These are phyloP conservation scores for Pichia cephalocereana DNA, from an alignment of 805 yeast genomes.

Conservation along the genomic window DNA sequence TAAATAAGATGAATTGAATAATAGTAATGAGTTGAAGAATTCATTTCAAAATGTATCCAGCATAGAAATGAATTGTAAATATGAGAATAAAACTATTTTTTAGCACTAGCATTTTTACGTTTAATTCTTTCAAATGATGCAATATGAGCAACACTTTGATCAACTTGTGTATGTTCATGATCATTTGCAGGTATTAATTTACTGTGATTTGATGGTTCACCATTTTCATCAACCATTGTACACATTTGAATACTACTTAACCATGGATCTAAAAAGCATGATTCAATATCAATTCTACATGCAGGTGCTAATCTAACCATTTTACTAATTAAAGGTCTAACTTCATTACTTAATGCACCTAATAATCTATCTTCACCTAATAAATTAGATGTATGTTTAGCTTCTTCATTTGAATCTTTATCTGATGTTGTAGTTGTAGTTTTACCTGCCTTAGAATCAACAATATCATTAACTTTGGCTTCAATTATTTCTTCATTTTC, in stretches of 20 bases:
- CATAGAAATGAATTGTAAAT: too few relatives aligned
- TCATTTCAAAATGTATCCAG: background rate
- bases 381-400: conserved; percentile 49
- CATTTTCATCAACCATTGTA: conserved; percentile 37
- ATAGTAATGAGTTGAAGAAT: too few relatives aligned
- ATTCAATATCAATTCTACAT: conserved; percentile 73
- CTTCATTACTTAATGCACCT: conserved; percentile 61
- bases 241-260: conserved; percentile 59
- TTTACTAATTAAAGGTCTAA: conserved; percentile 55
- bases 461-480: conserved; percentile 4
- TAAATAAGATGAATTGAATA: background rate
- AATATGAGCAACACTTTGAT: conserved; percentile 90
- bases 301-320: conserved; percentile 87
- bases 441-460: too few relatives aligned
- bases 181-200: conserved; percentile 37
- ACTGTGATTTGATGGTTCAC: conserved; percentile 27
- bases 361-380: conserved; percentile 67
- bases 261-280: conserved; percentile 69
- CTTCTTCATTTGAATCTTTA: conserved; percentile 3
- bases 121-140: conserved; percentile 86
- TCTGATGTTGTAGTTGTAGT: background rate
- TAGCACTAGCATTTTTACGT: conserved; percentile 19
- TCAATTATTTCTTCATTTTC: conserved; percentile 6
- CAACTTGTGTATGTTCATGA: conserved; percentile 83
- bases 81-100: conserved; percentile 2